Percentiles rank a stretch among this genome's conserved stretches.
Conservation (phyloP, 208 protist species). For the Trypanosoma grayi region DNA sequence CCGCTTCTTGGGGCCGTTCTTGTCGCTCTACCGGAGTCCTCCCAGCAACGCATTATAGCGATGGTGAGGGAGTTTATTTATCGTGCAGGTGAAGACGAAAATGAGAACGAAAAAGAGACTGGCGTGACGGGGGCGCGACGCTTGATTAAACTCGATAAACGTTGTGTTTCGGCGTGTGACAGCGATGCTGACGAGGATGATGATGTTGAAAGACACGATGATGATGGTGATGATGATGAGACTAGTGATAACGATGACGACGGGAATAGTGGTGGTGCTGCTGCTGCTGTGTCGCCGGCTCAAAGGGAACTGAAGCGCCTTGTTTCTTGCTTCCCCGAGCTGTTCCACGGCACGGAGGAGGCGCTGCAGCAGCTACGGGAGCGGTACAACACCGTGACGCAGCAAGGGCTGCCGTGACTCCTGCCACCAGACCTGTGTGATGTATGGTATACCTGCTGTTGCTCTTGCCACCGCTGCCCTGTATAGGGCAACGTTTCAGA, state of each 20-base stretch:
- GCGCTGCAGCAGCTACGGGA: slow-evolving; percentile 14
- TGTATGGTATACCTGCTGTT: not conserved
- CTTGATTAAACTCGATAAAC: slow-evolving; percentile 15
- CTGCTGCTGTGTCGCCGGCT: not conserved
- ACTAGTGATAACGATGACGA: slow-evolving; percentile 22
- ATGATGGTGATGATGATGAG: slow-evolving; percentile 10
- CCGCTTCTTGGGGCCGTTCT: slow-evolving; percentile 17
- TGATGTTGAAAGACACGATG: slow-evolving; percentile 17
- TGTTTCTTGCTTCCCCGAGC: slow-evolving; percentile 15
- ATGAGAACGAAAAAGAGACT: slow-evolving; percentile 2
- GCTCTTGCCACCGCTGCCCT: no score
- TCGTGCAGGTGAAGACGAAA: not conserved
- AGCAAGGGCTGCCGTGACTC: not conserved
- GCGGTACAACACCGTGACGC: slow-evolving; percentile 12
- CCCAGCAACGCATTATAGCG: not conserved
- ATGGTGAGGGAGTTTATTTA: not conserved
- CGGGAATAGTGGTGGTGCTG: not conserved
- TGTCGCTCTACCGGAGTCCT: slow-evolving; percentile 11
- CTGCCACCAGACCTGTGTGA: not conserved
- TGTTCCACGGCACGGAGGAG: slow-evolving; percentile 10
- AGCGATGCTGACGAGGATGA: slow-evolving; percentile 18
- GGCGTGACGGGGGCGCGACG: not conserved
- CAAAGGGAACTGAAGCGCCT: slow-evolving; percentile 12
- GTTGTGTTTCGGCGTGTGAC: slow-evolving; percentile 15
- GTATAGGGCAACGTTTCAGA: no score